phyloP scores from a whole-genome alignment of 192 early-diverging fungal genomes.

The Obelidium mucronatum region DNA sequence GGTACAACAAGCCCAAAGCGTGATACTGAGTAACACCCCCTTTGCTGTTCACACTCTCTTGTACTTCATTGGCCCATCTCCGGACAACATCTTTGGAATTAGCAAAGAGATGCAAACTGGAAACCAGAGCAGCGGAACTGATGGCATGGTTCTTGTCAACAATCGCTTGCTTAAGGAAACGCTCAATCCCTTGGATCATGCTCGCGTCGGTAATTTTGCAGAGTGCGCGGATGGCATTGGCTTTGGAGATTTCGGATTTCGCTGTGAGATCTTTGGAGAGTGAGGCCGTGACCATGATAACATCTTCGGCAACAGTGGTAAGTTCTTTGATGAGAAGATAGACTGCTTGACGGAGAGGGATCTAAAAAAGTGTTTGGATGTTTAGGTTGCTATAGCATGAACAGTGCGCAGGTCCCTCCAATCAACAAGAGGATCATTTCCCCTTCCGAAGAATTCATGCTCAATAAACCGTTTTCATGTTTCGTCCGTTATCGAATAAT shows the following conservation, averaged over 20 bases:
- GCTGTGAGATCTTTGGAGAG: slow-evolving; percentile 97
- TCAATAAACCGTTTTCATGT: too few species aligned
- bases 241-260: slow-evolving; percentile 89
- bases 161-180: slow-evolving; percentile 95
- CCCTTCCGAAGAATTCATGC: too few species aligned
- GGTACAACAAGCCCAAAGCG: slow-evolving; percentile 94
- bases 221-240: slow-evolving; percentile 95
- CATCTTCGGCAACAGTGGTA: slow-evolving; percentile 90
- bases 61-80: slow-evolving; percentile 96
- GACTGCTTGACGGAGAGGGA: slow-evolving; percentile 94
- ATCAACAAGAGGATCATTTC: too few species aligned
- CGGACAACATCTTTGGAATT: slow-evolving; percentile 91
- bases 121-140: slow-evolving; percentile 90
- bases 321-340: slow-evolving; percentile 98
- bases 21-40: slow-evolving; percentile 97
- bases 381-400: slow-evolving; percentile 6
- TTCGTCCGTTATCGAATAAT: too few species aligned
- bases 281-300: slow-evolving; percentile 96
- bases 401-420: too few species aligned
- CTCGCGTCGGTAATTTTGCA: slow-evolving; percentile 95
- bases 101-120: slow-evolving; percentile 84
- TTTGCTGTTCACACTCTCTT: slow-evolving; percentile 92
- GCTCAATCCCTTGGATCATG: slow-evolving; percentile 95
- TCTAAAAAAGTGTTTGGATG: slow-evolving; percentile 54
- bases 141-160: slow-evolving; percentile 93